These are phyloP conservation scores for Tympanopsis confertula DNA, from an alignment of 2,329 filamentous ascomycete species.

Conservation along the genomic window DNA sequence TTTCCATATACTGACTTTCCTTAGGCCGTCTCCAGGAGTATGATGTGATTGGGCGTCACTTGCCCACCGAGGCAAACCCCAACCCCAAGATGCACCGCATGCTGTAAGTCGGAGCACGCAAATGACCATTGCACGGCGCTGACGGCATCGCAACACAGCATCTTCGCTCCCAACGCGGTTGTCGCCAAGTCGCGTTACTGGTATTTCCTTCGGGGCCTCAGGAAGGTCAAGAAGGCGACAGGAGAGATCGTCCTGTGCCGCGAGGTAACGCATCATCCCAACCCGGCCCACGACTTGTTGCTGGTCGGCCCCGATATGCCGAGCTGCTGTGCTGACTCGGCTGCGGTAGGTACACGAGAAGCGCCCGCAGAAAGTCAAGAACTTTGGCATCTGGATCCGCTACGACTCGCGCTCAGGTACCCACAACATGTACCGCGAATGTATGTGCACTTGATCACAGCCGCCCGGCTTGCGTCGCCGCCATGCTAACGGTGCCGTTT, in stretches of 20 bases:
- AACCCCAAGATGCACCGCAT: slow-evolving; percentile 99
- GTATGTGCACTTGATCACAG: too few species aligned
- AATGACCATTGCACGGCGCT: too few species aligned
- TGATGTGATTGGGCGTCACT: slow-evolving; percentile 98
- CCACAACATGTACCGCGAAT: slow-evolving; percentile 99
- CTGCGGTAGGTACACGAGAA: slow-evolving; percentile 79
- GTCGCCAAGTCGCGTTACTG: slow-evolving; percentile 99
- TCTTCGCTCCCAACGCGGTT: slow-evolving; percentile 95
- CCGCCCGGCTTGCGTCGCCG: too few species aligned
- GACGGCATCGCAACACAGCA: too few species aligned
- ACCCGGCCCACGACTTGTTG: slow-evolving; percentile 3
- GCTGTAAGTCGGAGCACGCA: too few species aligned
- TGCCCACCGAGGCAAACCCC: slow-evolving; percentile 95
- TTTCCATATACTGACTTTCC: slow-evolving; percentile 4
- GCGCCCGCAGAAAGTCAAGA: slow-evolving; percentile 99
- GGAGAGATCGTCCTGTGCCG: slow-evolving; percentile 98
- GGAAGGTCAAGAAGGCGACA: slow-evolving; percentile 99
- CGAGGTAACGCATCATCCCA: slow-evolving; percentile 51
- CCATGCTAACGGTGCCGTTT: too few species aligned
- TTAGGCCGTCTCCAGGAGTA: slow-evolving; percentile 99
- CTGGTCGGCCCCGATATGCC: slow-evolving; percentile 5
- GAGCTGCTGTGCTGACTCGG: slow-evolving; percentile 5
- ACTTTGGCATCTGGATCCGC: slow-evolving; percentile 99
- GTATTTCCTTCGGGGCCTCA: slow-evolving; percentile 99
- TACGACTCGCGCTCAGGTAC: slow-evolving; percentile 99